Evolutionary conservation across 148 eudicot species (phyloP), one percentile per base, ranked within the genome.

Genomic region (Amaranthus palmeri): DNA sequence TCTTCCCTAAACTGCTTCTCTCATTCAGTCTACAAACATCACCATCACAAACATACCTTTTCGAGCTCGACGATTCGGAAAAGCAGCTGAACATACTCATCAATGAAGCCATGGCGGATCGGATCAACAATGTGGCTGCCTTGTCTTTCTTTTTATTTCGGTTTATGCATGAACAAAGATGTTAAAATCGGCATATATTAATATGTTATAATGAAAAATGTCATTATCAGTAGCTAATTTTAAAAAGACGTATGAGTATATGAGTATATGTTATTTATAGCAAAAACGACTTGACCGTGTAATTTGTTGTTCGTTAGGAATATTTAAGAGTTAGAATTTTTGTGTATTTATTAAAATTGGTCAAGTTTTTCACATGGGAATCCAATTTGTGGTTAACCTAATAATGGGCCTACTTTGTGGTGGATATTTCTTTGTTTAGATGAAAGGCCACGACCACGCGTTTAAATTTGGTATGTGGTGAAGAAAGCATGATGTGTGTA

Each of bases 11-110:
- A 53, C n/a, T 4, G 10, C 69, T 64, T 67, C 71, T 64, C 4
- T 70, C 52, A 1, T 72, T 74, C 46, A 79, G 57, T 40, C 65
- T 52, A 40, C 82, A 79, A 56, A 74, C 74, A 74, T 79, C 82
- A 12, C 82, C 78, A 63, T 79, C 58, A 56, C 82, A 79, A 25
- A 79, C 75, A 15, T 79, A 79, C 67, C 65, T 74, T 12, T 59
- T 59, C n/a, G 82, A 79, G 75, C 75, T 70, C 45, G 57, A 10
- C 52, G 67, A 68, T 15, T 79, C 75, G 0, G 75, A 65, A 57
- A 79, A 74, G 53, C 82, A 79, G 6, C 74, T 69, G n/a, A 79
- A 69, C 51, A 74, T 10, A 65, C 69, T 79, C 54, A 70, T 48
- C 25, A 79, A 54, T 10, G 71, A 74, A 14, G 75, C 78, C 78